Conservation (phyloP, 164 flowering plant species). For the Tinospora cordifolia region DNA sequence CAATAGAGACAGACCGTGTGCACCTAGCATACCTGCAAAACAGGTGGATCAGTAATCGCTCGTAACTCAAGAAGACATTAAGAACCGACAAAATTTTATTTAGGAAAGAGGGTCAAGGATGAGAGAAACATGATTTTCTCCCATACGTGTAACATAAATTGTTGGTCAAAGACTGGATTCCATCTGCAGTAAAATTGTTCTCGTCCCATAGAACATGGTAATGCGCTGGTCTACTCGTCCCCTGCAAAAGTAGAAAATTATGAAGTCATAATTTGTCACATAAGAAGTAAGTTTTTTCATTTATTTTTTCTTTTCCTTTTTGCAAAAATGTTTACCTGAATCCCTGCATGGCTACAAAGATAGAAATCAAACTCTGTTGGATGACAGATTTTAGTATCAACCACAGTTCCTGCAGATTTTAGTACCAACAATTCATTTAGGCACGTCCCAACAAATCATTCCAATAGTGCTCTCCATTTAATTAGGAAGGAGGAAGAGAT, state of each 20-base stretch:
- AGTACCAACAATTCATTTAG: background rate
- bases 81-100: background rate
- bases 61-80: background rate
- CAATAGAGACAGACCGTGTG: constrained; percentile 92
- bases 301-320: background rate
- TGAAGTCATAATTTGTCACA: background rate
- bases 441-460: background rate
- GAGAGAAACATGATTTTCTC: constrained; percentile 4
- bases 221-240: constrained; percentile 74
- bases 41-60: constrained; percentile 10
- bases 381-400: constrained; percentile 82
- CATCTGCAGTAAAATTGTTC: constrained; percentile 67
- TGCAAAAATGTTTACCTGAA: constrained; percentile 48
- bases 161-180: constrained; percentile 57
- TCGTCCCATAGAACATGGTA: constrained; percentile 80
- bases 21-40: constrained; percentile 88
- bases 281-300: too few species aligned
- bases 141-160: constrained; percentile 68
- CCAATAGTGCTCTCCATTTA: background rate
- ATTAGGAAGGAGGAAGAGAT: background rate
- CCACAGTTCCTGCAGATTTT: constrained; percentile 74
- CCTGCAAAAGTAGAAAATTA: constrained; percentile 30
- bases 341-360: constrained; percentile 95
- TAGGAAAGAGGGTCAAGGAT: background rate
- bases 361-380: constrained; percentile 91